Evolutionary conservation across 345 rosid species (phyloP).

Genomic region (Gossypium turneri): DNA sequence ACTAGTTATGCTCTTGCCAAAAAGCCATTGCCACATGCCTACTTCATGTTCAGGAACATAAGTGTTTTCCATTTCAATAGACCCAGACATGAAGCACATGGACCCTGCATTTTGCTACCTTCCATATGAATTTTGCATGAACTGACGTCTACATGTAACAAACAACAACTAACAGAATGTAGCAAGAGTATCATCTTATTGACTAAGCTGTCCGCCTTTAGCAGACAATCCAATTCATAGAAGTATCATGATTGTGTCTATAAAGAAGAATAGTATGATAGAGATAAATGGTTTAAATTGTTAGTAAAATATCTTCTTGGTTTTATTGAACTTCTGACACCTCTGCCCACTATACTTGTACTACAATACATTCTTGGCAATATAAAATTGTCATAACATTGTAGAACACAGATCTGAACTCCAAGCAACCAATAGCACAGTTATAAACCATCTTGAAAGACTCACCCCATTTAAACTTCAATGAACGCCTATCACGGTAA

Average conservation of each 20-base stretch:
- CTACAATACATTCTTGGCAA: neutral
- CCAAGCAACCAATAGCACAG: neutral
- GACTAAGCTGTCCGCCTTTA: neutral
- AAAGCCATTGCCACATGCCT: slow-evolving; percentile 91
- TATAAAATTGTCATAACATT: neutral
- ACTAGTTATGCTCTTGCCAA: slow-evolving; percentile 81
- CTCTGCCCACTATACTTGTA: neutral
- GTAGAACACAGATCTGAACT: neutral
- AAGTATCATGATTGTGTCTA: neutral
- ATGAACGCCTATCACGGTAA: neutral
- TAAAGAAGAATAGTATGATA: neutral
- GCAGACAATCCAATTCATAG: neutral
- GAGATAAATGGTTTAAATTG: neutral
- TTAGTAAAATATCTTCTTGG: neutral
- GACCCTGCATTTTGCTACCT: slow-evolving; percentile 47
- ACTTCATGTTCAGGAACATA: slow-evolving; percentile 83
- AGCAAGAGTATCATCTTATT: neutral
- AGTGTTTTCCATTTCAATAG: slow-evolving; percentile 81
- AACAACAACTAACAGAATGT: slow-evolving; percentile 1
- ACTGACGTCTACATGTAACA: neutral
- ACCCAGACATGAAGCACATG: slow-evolving; percentile 95
- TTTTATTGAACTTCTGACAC: neutral
- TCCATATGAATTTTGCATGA: slow-evolving; percentile 5
- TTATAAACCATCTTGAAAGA: neutral
- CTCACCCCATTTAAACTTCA: neutral